These are phyloP conservation scores for Daedaleopsis nitida DNA, from an alignment of 768 basidiomycete species.

Conservation along the genomic window DNA sequence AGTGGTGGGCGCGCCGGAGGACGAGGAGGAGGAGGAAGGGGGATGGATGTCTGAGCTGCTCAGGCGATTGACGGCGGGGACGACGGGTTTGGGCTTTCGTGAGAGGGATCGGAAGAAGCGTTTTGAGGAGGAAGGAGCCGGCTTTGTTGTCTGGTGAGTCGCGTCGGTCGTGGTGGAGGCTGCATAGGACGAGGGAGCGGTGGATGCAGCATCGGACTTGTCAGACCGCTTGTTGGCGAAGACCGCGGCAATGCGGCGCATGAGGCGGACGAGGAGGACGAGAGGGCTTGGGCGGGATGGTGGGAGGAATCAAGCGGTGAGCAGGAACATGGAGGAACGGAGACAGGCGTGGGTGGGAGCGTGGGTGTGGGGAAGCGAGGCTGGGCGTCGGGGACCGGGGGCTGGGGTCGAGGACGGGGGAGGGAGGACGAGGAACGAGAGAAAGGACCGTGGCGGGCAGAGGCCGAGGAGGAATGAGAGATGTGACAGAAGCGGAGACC, in stretches of 20 bases:
- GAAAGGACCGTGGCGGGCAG: not conserved
- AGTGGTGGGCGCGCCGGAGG: slow-evolving; percentile 54
- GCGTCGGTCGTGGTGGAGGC: slow-evolving; percentile 12
- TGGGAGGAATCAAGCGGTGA: slow-evolving; percentile 13
- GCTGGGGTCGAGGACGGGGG: slow-evolving; percentile 2
- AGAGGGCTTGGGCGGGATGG: slow-evolving; percentile 1
- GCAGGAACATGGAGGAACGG: slow-evolving; percentile 14
- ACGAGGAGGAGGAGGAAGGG: slow-evolving; percentile 55
- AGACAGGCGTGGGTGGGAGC: slow-evolving; percentile 7
- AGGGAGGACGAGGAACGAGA: slow-evolving; percentile 1
- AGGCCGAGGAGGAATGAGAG: not conserved
- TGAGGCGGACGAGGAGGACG: slow-evolving; percentile 7
- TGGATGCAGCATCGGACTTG: slow-evolving; percentile 37
- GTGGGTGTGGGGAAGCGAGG: not conserved
- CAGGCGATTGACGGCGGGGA: slow-evolving; percentile 33
- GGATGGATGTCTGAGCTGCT: slow-evolving; percentile 27
- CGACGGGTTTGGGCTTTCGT: slow-evolving; percentile 32
- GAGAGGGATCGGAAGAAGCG: slow-evolving; percentile 32
- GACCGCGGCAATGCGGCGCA: slow-evolving; percentile 49
- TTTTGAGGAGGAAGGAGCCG: slow-evolving; percentile 5
- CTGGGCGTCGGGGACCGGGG: slow-evolving; percentile 1
- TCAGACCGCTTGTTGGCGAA: slow-evolving; percentile 46
- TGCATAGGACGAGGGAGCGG: slow-evolving; percentile 12
- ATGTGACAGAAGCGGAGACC: not conserved
- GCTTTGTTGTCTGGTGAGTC: slow-evolving; percentile 13